Evolutionary conservation across 2,329 filamentous ascomycete species (phyloP).

Genomic region (Talaromyces marneffei): DNA sequence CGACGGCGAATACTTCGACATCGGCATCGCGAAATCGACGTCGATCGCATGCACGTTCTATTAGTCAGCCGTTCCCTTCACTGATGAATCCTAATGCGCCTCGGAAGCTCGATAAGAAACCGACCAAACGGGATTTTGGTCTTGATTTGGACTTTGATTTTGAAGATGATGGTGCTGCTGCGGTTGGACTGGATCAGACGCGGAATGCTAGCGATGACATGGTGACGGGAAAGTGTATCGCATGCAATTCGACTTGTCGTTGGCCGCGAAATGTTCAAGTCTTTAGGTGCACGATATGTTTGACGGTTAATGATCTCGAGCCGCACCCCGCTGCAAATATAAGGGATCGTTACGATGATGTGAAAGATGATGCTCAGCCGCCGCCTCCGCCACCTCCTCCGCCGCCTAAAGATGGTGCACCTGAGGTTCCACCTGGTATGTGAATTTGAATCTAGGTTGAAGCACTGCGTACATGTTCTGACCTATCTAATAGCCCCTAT

Average conservation of each 20-base stretch:
- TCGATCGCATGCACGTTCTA: conserved; percentile 56
- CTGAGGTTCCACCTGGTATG: conserved; percentile 21
- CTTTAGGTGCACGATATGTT: conserved; percentile 77
- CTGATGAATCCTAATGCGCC: conserved; percentile 53
- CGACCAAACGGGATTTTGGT: conserved; percentile 33
- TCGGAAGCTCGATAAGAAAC: conserved; percentile 50
- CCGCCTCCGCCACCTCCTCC: conserved; percentile 13
- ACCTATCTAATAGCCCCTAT: conserved; percentile 41
- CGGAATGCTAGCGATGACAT: conserved; percentile 53
- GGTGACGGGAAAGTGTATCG: conserved; percentile 71
- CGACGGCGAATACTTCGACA: not conserved
- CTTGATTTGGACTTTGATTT: conserved; percentile 45
- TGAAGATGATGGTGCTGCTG: conserved; percentile 32
- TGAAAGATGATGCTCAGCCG: conserved; percentile 16
- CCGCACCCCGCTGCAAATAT: conserved; percentile 28
- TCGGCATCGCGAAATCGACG: conserved; percentile 19
- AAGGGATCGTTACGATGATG: conserved; percentile 13
- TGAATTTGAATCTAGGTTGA: conserved; percentile 9
- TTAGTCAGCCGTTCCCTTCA: conserved; percentile 74
- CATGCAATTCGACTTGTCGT: conserved; percentile 71
- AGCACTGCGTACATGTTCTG: not conserved
- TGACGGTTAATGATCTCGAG: conserved; percentile 75
- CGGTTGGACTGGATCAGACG: conserved; percentile 37
- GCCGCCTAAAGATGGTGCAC: conserved; percentile 17
- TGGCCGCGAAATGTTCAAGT: conserved; percentile 69